Conservation (phyloP, 306 rosid genomes). For the Cicer yamashitae region DNA sequence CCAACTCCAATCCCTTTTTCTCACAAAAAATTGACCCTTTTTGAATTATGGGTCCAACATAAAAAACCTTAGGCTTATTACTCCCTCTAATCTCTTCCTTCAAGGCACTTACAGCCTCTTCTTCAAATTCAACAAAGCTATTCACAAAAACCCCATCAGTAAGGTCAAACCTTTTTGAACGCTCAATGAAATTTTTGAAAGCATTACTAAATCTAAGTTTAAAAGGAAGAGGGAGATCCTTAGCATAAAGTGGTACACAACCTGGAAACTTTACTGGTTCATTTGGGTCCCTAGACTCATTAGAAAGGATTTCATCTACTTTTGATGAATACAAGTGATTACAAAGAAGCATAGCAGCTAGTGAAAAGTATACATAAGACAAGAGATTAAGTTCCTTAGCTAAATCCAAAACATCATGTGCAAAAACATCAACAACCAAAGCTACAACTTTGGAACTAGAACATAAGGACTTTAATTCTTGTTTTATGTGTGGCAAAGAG, state of each 20-base stretch:
- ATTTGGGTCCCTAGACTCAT: conserved; percentile 36
- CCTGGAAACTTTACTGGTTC: conserved; percentile 41
- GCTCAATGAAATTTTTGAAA: conserved; percentile 24
- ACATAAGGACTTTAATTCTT: conserved; percentile 33
- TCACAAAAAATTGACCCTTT: conserved; percentile 5
- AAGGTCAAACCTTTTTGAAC: background rate
- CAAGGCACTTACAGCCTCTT: conserved; percentile 6
- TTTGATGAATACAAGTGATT: conserved; percentile 21
- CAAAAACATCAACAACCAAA: conserved; percentile 47
- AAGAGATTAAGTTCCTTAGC: conserved; percentile 43
- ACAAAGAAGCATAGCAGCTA: conserved; percentile 46
- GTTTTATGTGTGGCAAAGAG: conserved; percentile 34
- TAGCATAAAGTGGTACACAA: conserved; percentile 10
- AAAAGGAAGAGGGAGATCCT: conserved; percentile 39
- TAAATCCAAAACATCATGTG: conserved; percentile 24
- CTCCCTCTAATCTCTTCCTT: background rate
- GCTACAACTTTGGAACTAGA: conserved; percentile 36
- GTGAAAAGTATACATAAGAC: conserved; percentile 47
- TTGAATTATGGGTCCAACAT: conserved; percentile 53
- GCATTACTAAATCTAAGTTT: conserved; percentile 1
- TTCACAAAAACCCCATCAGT: conserved; percentile 44
- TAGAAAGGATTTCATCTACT: conserved; percentile 41
- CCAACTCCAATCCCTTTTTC: background rate
- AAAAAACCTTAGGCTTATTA: conserved; percentile 23
- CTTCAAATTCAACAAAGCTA: conserved; percentile 38